Conservation (phyloP, 2,329 filamentous ascomycete species). For the Arthrinium phaeospermum region DNA sequence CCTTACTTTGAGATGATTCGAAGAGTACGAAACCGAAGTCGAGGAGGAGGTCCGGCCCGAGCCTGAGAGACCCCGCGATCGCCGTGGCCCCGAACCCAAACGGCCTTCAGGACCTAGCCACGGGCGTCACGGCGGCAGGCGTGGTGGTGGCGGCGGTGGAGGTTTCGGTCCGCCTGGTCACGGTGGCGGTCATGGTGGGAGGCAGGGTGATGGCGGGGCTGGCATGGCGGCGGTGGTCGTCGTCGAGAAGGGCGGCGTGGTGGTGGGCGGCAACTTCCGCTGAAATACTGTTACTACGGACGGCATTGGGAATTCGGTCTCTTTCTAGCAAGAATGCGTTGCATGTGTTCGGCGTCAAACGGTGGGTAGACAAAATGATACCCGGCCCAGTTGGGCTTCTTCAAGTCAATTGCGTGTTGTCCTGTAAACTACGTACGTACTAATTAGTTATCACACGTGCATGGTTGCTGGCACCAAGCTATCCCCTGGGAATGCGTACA, state of each 20-base stretch:
- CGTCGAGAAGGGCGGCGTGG: constrained; percentile 21
- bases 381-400: constrained; percentile 1
- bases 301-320: not conserved
- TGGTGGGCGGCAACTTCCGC: constrained; percentile 19
- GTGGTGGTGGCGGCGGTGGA: constrained; percentile 26
- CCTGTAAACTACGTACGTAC: constrained; percentile 1
- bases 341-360: constrained; percentile 14
- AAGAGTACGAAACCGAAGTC: constrained; percentile 79
- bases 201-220: constrained; percentile 23
- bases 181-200: constrained; percentile 20
- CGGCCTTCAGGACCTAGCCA: constrained; percentile 31
- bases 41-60: constrained; percentile 63
- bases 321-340: not conserved
- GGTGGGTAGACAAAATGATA: constrained; percentile 12
- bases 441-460: not conserved
- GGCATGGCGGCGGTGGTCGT: constrained; percentile 19
- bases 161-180: constrained; percentile 18
- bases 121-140: constrained; percentile 32
- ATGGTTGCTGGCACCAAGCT: not conserved
- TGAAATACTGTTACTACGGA: not conserved
- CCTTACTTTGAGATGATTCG: constrained; percentile 75
- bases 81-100: constrained; percentile 8
- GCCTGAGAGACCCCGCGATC: constrained; percentile 20
- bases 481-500: not conserved
- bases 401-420: not conserved